A percentile compares a stretch with the other conserved stretches of the same genome.
These are phyloP conservation scores for Anthracocystis panici-leucophaei DNA, from an alignment of 1,284 basidiomycete species.

Conservation along the genomic window DNA sequence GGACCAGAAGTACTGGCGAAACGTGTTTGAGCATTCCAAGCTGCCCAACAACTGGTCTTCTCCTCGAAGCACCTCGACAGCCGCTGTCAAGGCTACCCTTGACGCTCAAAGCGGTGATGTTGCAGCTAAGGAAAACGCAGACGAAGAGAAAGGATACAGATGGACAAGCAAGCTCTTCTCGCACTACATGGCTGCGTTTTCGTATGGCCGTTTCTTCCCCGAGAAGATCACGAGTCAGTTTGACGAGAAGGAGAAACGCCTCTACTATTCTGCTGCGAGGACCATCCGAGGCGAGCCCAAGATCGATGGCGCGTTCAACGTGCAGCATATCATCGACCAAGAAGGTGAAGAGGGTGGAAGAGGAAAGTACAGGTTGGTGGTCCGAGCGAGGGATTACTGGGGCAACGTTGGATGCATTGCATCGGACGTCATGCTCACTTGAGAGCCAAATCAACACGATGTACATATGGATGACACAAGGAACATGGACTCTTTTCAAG, in stretches of 20 bases:
- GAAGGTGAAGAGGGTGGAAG: constrained; percentile 28
- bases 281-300: constrained; percentile 47
- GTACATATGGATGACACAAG: neutral
- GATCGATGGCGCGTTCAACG: constrained; percentile 46
- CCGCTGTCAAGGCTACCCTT: neutral
- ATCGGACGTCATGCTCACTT: constrained; percentile 41
- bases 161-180: constrained; percentile 50
- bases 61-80: neutral
- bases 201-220: constrained; percentile 44
- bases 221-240: constrained; percentile 55
- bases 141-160: constrained; percentile 9
- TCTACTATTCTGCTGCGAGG: constrained; percentile 55
- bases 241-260: constrained; percentile 55
- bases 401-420: constrained; percentile 57
- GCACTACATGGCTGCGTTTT: constrained; percentile 55
- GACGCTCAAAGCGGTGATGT: neutral
- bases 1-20: constrained; percentile 30
- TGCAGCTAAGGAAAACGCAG: neutral
- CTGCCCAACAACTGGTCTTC: constrained; percentile 45
- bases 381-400: constrained; percentile 57
- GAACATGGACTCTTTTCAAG: too few species aligned
- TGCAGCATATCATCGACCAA: constrained; percentile 26
- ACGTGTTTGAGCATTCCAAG: constrained; percentile 59
- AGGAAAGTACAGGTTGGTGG: constrained; percentile 55
- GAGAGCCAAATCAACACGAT: neutral